phyloP scores from a whole-genome alignment of 2,329 filamentous ascomycete species.

The Colletotrichum chlorophyti region DNA sequence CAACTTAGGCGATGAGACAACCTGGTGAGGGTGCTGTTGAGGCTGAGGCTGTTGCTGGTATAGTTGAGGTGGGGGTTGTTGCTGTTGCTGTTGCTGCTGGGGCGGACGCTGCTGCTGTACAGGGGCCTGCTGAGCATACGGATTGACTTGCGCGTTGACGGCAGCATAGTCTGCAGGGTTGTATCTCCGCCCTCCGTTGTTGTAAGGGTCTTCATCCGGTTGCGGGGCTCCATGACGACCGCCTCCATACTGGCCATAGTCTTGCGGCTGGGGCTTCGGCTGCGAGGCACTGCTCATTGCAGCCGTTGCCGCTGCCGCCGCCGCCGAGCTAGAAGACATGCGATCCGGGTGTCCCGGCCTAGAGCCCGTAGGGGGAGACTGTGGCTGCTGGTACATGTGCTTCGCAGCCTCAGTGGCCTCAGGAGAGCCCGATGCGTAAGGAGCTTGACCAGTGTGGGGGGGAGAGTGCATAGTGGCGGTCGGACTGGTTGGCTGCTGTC shows the following conservation, averaged over 20 bases:
- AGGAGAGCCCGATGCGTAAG: conserved; percentile 39
- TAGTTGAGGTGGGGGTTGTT: conserved; percentile 35
- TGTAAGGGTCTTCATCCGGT: conserved; percentile 40
- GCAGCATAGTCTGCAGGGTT: conserved; percentile 80
- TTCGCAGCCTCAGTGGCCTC: conserved; percentile 71
- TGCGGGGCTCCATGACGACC: conserved; percentile 36
- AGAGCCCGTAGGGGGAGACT: conserved; percentile 51
- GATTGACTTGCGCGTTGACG: conserved; percentile 62
- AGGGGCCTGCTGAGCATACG: conserved; percentile 43
- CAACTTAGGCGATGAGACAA: conserved; percentile 22
- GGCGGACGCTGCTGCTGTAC: conserved; percentile 42
- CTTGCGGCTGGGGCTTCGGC: conserved; percentile 34
- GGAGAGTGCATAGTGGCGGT: conserved; percentile 43
- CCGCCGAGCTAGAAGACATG: conserved; percentile 57
- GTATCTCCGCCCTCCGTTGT: conserved; percentile 71
- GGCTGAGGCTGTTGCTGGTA: conserved; percentile 44
- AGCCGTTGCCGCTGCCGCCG: conserved; percentile 62
- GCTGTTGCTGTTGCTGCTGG: conserved; percentile 36
- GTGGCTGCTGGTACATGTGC: conserved; percentile 62
- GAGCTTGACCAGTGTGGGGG: conserved; percentile 30
- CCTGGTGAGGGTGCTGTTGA: conserved; percentile 38
- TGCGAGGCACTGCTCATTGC: conserved; percentile 61
- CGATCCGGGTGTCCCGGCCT: conserved; percentile 59
- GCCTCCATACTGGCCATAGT: conserved; percentile 42
- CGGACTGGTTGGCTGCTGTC: conserved; percentile 56